These are phyloP conservation scores for Lolium multiflorum DNA, from an alignment of 176 grass and related monocot genomes.

Conservation along the genomic window DNA sequence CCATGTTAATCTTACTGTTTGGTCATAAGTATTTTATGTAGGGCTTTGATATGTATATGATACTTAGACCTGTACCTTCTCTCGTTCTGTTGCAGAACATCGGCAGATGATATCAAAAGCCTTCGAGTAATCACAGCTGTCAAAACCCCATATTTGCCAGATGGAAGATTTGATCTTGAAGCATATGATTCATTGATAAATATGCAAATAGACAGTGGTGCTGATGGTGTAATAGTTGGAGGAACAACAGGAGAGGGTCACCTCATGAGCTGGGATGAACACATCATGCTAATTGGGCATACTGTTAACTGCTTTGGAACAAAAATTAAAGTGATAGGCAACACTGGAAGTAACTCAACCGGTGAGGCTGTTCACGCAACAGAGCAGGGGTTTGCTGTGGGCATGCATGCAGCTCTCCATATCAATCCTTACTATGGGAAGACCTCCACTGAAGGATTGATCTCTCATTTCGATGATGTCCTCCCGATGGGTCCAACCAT, in stretches of 20 bases:
- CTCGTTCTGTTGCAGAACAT: constrained; percentile 66
- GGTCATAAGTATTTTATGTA: not conserved
- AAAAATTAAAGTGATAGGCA: constrained; percentile 89
- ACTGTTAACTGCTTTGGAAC: constrained; percentile 97
- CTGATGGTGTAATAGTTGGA: constrained; percentile 88
- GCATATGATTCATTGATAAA: constrained; percentile 86
- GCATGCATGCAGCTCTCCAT: constrained; percentile 94
- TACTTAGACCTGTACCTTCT: constrained; percentile 9
- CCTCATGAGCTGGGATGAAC: constrained; percentile 99
- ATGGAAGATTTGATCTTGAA: constrained; percentile 97
- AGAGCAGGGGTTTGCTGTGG: constrained; percentile 87
- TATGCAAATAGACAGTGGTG: constrained; percentile 78
- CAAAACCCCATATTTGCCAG: constrained; percentile 98
- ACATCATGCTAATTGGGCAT: constrained; percentile 96
- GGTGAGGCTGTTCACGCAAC: constrained; percentile 89
- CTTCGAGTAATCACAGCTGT: constrained; percentile 79
- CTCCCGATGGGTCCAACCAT: constrained; percentile 79
- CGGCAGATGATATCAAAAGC: constrained; percentile 66
- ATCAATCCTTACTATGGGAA: constrained; percentile 97
- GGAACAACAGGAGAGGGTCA: constrained; percentile 94
- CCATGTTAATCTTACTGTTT: constrained; percentile 1
- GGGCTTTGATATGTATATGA: constrained; percentile 10
- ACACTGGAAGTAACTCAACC: constrained; percentile 95
- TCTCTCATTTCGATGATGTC: constrained; percentile 75
- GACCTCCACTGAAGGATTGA: constrained; percentile 71